A percentile compares a stretch with the other conserved stretches of the same genome.
Conservation (phyloP, 2,329 filamentous ascomycete genomes). For the Pseudogymnoascus sp. region DNA sequence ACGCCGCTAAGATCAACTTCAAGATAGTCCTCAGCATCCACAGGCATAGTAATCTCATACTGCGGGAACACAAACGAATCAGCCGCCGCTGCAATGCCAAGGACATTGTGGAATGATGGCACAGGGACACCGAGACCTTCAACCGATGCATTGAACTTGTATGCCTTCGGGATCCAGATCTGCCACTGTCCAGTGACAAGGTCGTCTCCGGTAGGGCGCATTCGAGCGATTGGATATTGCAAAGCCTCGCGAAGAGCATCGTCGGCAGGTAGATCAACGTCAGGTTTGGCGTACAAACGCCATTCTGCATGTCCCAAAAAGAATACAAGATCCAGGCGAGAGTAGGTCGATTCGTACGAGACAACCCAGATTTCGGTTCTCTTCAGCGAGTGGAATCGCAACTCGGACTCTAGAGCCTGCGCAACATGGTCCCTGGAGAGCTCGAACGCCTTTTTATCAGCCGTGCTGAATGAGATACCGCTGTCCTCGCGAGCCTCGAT, state of each 20-base stretch:
- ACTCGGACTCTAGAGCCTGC: slow-evolving; percentile 29
- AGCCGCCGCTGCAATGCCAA: slow-evolving; percentile 17
- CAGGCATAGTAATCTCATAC: slow-evolving; percentile 35
- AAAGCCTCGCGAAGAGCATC: slow-evolving; percentile 38
- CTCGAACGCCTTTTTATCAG: slow-evolving; percentile 27
- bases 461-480: slow-evolving; percentile 17
- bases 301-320: slow-evolving; percentile 35
- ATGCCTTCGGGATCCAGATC: slow-evolving; percentile 37
- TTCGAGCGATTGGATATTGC: slow-evolving; percentile 41
- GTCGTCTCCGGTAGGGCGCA: slow-evolving; percentile 32
- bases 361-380: slow-evolving; percentile 38
- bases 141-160: slow-evolving; percentile 32
- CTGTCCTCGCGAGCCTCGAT: slow-evolving; percentile 18
- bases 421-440: slow-evolving; percentile 31
- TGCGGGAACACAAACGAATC: slow-evolving; percentile 34
- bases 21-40: slow-evolving; percentile 27
- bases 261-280: slow-evolving; percentile 32
- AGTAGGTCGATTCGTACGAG: slow-evolving; percentile 35
- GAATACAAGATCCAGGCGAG: slow-evolving; percentile 36
- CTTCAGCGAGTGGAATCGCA: slow-evolving; percentile 31
- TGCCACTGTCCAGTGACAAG: slow-evolving; percentile 40
- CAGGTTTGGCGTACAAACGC: slow-evolving; percentile 43
- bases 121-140: slow-evolving; percentile 29
- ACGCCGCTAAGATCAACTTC: slow-evolving; percentile 40
- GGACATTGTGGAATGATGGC: slow-evolving; percentile 19